phyloP scores from a whole-genome alignment of 2,329 filamentous ascomycete species.

The Phaeosphaeriaceae sp. region DNA sequence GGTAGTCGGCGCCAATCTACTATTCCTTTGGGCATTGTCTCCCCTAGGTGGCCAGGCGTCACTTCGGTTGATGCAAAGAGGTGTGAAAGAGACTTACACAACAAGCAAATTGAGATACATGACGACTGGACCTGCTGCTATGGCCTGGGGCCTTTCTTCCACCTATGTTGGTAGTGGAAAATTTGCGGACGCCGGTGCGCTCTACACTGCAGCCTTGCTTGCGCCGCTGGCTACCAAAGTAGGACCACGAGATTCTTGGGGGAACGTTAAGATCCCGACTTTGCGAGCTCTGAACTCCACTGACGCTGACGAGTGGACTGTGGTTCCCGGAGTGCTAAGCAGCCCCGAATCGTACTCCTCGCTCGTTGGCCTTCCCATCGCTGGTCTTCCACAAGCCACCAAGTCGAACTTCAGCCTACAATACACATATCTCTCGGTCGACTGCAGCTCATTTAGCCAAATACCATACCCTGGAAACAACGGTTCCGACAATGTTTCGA shows the following conservation, averaged over 20 bases:
- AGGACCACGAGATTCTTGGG: conserved; percentile 39
- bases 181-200: conserved; percentile 23
- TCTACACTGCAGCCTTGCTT: conserved; percentile 37
- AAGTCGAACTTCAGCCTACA: conserved; percentile 32
- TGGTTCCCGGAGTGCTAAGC: too few relatives aligned
- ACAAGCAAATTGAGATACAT: conserved; percentile 33
- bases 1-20: conserved; percentile 37
- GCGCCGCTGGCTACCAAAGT: conserved; percentile 29
- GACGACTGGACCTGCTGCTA: conserved; percentile 31
- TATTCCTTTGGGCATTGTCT: conserved; percentile 47
- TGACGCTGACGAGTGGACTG: too few relatives aligned
- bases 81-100: background rate
- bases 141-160: conserved; percentile 15
- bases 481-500: too few relatives aligned
- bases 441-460: conserved; percentile 16
- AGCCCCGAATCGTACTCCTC: background rate
- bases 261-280: conserved; percentile 45
- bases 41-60: conserved; percentile 48
- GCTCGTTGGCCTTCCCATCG: conserved; percentile 23
- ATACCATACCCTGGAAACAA: too few relatives aligned
- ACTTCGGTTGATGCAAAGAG: conserved; percentile 35
- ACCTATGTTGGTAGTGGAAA: conserved; percentile 22
- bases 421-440: conserved; percentile 25
- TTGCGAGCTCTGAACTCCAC: background rate
- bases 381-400: conserved; percentile 38